phyloP scores from a whole-genome alignment of 2,329 filamentous ascomycete species.

The Exserohilum rostratum region DNA sequence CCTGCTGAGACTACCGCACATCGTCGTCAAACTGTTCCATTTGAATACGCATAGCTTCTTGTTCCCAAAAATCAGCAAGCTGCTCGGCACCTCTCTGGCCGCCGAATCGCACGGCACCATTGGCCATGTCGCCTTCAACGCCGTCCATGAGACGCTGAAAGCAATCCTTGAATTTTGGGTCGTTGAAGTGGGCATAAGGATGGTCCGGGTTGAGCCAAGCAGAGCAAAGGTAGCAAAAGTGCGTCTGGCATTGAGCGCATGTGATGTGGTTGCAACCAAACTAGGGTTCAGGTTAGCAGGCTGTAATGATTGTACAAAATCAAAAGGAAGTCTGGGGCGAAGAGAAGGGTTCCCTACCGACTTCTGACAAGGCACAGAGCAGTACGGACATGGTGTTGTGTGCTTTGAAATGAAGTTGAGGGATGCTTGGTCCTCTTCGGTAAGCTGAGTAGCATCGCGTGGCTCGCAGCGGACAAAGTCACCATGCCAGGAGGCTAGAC shows the following conservation, averaged over 20 bases:
- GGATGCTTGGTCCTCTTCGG: constrained; percentile 83
- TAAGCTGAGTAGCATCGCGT: constrained; percentile 71
- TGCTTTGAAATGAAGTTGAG: constrained; percentile 81
- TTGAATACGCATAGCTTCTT: constrained; percentile 45
- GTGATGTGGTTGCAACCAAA: constrained; percentile 74
- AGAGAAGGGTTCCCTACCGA: constrained; percentile 48
- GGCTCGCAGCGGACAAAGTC: constrained; percentile 76
- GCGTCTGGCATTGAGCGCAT: constrained; percentile 84
- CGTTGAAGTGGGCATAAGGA: constrained; percentile 89
- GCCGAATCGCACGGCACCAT: constrained; percentile 52
- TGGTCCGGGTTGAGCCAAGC: constrained; percentile 82
- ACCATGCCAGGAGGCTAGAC: constrained; percentile 87
- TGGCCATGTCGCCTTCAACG: constrained; percentile 72
- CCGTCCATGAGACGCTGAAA: constrained; percentile 90
- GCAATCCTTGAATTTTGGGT: constrained; percentile 66
- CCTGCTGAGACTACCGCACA: not conserved
- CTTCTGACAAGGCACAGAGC: constrained; percentile 84
- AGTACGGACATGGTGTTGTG: constrained; percentile 89
- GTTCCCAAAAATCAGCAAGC: constrained; percentile 46
- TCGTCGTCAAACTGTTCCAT: not conserved
- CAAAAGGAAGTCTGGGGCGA: no score
- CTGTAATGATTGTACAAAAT: not conserved
- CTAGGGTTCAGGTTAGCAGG: not conserved
- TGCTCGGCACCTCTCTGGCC: constrained; percentile 53
- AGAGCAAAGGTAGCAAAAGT: constrained; percentile 95